These are phyloP conservation scores for Ogataea angusta DNA, from an alignment of 805 yeast species.

Conservation along the genomic window DNA sequence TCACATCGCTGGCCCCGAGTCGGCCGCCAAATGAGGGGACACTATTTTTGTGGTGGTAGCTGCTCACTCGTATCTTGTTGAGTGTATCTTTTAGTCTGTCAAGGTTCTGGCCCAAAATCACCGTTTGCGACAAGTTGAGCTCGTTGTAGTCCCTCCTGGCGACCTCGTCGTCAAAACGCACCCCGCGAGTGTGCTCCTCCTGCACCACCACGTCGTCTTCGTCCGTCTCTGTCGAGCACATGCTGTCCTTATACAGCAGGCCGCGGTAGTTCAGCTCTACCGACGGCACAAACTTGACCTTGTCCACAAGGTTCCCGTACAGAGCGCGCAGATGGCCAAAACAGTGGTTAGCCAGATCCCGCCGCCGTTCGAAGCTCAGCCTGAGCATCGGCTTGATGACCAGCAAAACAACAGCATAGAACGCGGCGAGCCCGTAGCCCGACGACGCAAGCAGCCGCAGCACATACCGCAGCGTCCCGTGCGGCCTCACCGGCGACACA, in stretches of 20 bases:
- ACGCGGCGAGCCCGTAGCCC: slow-evolving; percentile 31
- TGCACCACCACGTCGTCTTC: slow-evolving; percentile 14
- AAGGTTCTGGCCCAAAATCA: slow-evolving; percentile 26
- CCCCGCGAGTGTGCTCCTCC: slow-evolving; percentile 18
- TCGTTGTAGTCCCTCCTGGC: slow-evolving; percentile 12
- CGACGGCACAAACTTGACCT: slow-evolving; percentile 35
- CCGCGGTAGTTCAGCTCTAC: slow-evolving; percentile 43
- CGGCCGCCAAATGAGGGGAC: slow-evolving; percentile 13
- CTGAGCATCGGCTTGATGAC: slow-evolving; percentile 41
- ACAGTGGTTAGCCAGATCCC: slow-evolving; percentile 30
- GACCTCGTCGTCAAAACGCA: slow-evolving; percentile 25
- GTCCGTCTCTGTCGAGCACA: slow-evolving; percentile 24
- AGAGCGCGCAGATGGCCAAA: slow-evolving; percentile 31
- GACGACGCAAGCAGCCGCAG: slow-evolving; percentile 34
- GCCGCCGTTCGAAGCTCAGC: slow-evolving; percentile 38
- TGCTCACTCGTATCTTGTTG: slow-evolving; percentile 23
- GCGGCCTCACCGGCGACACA: slow-evolving; percentile 15
- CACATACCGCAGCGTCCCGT: slow-evolving; percentile 30
- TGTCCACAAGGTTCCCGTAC: slow-evolving; percentile 24
- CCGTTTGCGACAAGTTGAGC: slow-evolving; percentile 11
- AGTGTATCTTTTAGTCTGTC: slow-evolving; percentile 29
- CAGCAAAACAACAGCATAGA: slow-evolving; percentile 33
- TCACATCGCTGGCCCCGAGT: slow-evolving; percentile 15
- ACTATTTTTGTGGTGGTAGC: slow-evolving; percentile 21
- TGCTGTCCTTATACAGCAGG: slow-evolving; percentile 35